Evolutionary conservation across 352 stramenopile genomes (phyloP).

Genomic region (Phytopythium litorale): DNA sequence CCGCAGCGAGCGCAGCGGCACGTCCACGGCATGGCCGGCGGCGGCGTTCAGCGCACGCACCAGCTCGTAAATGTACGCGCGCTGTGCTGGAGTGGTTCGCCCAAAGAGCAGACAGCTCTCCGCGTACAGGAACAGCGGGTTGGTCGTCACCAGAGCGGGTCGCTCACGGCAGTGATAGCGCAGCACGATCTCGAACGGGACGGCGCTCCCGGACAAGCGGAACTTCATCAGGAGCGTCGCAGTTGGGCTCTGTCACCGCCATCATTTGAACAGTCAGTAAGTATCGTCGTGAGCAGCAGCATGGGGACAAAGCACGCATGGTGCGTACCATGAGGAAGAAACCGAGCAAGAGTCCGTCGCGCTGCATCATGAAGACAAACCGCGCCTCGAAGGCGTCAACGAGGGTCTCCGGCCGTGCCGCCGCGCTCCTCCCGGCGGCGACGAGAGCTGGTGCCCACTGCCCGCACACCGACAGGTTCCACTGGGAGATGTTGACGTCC

Average conservation of each 20-base stretch:
- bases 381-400: conserved; percentile 40
- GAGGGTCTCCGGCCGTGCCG: conserved; percentile 11
- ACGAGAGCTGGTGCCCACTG: conserved; percentile 34
- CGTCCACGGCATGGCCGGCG: conserved; percentile 41
- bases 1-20: conserved; percentile 56
- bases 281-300: not conserved
- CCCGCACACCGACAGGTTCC: conserved; percentile 61
- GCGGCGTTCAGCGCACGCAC: conserved; percentile 53
- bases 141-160: conserved; percentile 12
- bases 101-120: conserved; percentile 64
- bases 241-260: conserved; percentile 23
- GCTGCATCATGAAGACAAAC: conserved; percentile 67
- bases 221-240: conserved; percentile 57
- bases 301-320: not conserved
- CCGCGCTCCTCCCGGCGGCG: conserved; percentile 16
- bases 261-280: not conserved
- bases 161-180: conserved; percentile 37
- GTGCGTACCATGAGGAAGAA: conserved; percentile 41
- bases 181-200: conserved; percentile 53
- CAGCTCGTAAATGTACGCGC: conserved; percentile 43
- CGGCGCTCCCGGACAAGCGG: conserved; percentile 22
- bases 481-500: conserved; percentile 54
- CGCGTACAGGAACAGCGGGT: conserved; percentile 56
- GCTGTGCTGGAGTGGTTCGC: conserved; percentile 31
- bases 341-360: conserved; percentile 52